Evolutionary conservation across 352 stramenopile genomes (phyloP).

Genomic region (Phytophthora ohioensis): DNA sequence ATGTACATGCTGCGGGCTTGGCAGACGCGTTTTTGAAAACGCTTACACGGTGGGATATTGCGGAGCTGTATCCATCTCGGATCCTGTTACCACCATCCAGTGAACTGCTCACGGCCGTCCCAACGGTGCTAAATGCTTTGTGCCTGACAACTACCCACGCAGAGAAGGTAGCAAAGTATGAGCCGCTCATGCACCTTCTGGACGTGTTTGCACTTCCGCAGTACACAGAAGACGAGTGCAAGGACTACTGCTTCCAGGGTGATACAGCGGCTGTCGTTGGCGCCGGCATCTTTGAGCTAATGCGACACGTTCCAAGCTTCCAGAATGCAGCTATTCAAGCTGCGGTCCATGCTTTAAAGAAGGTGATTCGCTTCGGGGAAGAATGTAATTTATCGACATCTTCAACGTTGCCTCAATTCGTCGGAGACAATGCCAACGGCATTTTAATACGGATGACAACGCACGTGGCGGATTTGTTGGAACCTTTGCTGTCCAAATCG

Average conservation of each 20-base stretch:
- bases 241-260: slow-evolving; percentile 89
- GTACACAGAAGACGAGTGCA: slow-evolving; percentile 87
- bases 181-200: slow-evolving; percentile 92
- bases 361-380: slow-evolving; percentile 87
- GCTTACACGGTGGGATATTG: slow-evolving; percentile 85
- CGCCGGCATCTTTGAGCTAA: slow-evolving; percentile 95
- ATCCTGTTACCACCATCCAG: slow-evolving; percentile 83
- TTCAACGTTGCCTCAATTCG: slow-evolving; percentile 10
- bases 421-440: slow-evolving; percentile 39
- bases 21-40: slow-evolving; percentile 94
- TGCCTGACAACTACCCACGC: slow-evolving; percentile 93
- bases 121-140: slow-evolving; percentile 94
- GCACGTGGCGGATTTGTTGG: slow-evolving; percentile 93
- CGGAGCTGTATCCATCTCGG: slow-evolving; percentile 56
- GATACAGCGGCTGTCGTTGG: slow-evolving; percentile 95
- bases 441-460: slow-evolving; percentile 71
- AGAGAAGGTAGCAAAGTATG: slow-evolving; percentile 90
- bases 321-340: slow-evolving; percentile 88
- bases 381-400: slow-evolving; percentile 44
- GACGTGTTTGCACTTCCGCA: slow-evolving; percentile 92
- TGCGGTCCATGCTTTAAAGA: slow-evolving; percentile 90
- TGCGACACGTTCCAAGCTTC: slow-evolving; percentile 94
- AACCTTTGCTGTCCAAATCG: slow-evolving; percentile 95
- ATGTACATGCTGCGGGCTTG: slow-evolving; percentile 94
- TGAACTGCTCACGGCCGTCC: slow-evolving; percentile 95